Conservation (phyloP, 148 eudicot species). For the Oxyria digyna region DNA sequence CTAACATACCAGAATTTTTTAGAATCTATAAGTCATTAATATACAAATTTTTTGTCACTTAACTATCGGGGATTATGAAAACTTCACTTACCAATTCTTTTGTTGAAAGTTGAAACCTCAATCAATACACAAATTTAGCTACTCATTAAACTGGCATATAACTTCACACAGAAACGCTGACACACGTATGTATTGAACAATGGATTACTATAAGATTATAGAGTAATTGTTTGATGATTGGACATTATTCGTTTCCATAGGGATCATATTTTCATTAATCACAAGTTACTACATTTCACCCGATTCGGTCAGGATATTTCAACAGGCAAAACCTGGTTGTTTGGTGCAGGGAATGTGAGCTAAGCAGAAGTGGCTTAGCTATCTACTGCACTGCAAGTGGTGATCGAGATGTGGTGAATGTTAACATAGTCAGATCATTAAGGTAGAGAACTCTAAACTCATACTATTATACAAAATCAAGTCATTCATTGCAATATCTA, state of each 20-base stretch:
- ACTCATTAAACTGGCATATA: neutral
- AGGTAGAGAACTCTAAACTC: neutral
- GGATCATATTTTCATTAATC: neutral
- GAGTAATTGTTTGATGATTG: neutral
- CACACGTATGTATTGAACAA: neutral
- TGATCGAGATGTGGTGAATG: neutral
- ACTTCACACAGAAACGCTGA: neutral
- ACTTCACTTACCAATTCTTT: neutral
- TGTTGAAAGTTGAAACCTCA: constrained; percentile 4
- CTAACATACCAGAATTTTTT: neutral
- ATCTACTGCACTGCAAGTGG: neutral
- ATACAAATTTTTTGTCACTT: neutral
- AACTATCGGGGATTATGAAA: neutral
- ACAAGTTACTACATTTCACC: neutral
- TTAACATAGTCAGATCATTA: neutral
- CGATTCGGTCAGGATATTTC: neutral
- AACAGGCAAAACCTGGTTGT: neutral
- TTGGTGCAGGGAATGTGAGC: neutral
- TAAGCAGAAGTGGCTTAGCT: neutral
- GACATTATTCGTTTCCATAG: neutral
- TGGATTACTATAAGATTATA: neutral
- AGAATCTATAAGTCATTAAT: neutral
- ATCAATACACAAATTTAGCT: neutral
- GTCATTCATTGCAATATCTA: neutral
- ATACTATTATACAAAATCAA: neutral